These are phyloP conservation scores for Brassica nigra DNA, from an alignment of 345 rosid genomes.

Conservation along the genomic window DNA sequence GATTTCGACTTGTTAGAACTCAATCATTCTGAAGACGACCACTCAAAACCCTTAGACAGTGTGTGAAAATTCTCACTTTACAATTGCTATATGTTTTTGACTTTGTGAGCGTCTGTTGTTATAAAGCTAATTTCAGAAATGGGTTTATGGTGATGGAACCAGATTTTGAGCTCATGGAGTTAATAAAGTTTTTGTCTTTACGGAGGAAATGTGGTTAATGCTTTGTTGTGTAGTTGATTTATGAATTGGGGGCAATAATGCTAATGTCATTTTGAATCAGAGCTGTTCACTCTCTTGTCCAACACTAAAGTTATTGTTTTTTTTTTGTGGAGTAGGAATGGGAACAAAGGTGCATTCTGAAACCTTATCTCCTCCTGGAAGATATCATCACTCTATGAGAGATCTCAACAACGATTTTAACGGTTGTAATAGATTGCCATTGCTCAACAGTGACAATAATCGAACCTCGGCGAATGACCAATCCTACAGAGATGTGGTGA, in stretches of 20 bases:
- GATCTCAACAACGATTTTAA: constrained; percentile 54
- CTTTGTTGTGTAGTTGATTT: neutral
- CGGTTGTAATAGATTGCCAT: constrained; percentile 50
- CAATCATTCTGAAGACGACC: neutral
- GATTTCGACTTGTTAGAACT: neutral
- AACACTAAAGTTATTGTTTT: neutral
- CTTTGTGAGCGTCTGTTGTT: neutral
- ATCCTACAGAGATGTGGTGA: constrained; percentile 52
- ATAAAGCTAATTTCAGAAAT: neutral
- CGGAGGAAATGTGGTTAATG: neutral
- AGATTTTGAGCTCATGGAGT: constrained; percentile 7
- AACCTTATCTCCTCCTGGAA: constrained; percentile 55
- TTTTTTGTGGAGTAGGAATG: constrained; percentile 48
- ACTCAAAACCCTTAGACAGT: neutral
- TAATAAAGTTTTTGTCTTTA: neutral
- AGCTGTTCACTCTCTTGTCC: neutral
- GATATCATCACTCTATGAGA: constrained; percentile 47
- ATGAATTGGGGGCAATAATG: constrained; percentile 8
- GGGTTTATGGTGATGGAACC: constrained; percentile 21
- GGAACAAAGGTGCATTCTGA: constrained; percentile 68
- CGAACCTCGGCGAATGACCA: constrained; percentile 40
- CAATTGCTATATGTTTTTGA: neutral
- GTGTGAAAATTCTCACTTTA: neutral
- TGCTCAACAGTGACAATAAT: constrained; percentile 38
- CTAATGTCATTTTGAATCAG: neutral